Evolutionary conservation across 495 filamentous ascomycete genomes (phyloP), one percentile per base, ranked within the genome.

Genomic region (Thozetella sp.): DNA sequence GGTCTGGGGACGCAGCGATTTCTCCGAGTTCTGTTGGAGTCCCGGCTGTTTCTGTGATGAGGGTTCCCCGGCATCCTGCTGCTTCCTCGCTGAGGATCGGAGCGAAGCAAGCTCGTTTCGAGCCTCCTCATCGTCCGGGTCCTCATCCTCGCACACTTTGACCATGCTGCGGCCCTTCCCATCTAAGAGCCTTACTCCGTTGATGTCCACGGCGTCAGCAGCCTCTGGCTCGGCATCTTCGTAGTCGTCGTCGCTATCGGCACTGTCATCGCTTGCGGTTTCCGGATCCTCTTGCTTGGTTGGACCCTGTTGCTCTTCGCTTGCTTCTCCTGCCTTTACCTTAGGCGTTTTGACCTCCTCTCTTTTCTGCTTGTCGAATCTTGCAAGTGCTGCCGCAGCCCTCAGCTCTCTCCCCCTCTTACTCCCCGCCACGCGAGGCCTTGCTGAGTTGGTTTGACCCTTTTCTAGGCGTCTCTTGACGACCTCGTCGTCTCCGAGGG

Each of bases 361-460:
- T 58, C 83, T 80, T 71, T 80, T 80, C 56, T 74, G 72, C 51
- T 79, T 69, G 26, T 90, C 88, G 55, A 93, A 91, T 60, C 91
- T 82, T 20, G 87, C 89, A 59, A 93, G 62, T 3, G 91, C 91
- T 43, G 91, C 91, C 15, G 87, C 90, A 24, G 90, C 91, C 61
- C 91, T 78, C 17, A 94, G 70, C 53, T 94, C 91, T 58, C 91
- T 74, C 1, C 91, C 91, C 54, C 91, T 73, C 26, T 79, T 80
- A 64, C 89, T 92, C 15, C 76, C 76, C 9, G 91, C 91, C 15
- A 93, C 88, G 57, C 86, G 80, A 0, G 91, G 91, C 61, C 90
- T 93, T 10, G 77, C 81, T 37, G 77, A 76, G 2, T 76, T 66
- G 27, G 69, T 78, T 61, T 83, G 87, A 1, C 89, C 89, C 17